Percentiles rank a stretch among this genome's conserved stretches.
Conservation (phyloP, 2,329 filamentous ascomycete species). For the Ophiosphaerella korrae region DNA sequence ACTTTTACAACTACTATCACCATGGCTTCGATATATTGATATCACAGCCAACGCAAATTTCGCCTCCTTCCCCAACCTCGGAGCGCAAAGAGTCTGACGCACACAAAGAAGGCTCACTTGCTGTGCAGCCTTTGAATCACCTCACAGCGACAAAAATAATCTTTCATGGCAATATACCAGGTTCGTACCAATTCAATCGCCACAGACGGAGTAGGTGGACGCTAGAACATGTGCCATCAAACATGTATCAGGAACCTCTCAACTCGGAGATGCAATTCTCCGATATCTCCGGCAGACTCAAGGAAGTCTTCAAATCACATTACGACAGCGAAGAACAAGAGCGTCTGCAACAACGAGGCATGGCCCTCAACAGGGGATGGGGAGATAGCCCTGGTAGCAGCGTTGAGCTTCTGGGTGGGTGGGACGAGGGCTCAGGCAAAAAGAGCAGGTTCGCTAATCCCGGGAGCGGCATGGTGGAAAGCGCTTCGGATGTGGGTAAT, state of each 20-base stretch:
- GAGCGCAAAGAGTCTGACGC: conserved; percentile 53
- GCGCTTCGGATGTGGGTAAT: conserved; percentile 63
- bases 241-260: conserved; percentile 54
- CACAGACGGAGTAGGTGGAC: conserved; percentile 90
- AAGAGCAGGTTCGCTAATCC: conserved; percentile 42
- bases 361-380: conserved; percentile 91
- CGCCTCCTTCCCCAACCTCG: conserved; percentile 59
- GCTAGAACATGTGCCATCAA: conserved; percentile 58
- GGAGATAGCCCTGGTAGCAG: conserved; percentile 90
- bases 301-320: conserved; percentile 70
- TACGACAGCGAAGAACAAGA: conserved; percentile 64
- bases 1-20: conserved; percentile 96
- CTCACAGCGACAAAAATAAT: conserved; percentile 91
- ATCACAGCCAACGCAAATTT: conserved; percentile 68
- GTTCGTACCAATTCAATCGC: conserved; percentile 95
- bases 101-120: conserved; percentile 30
- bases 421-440: conserved; percentile 69
- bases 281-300: conserved; percentile 68
- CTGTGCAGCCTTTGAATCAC: conserved; percentile 58
- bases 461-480: conserved; percentile 47
- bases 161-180: conserved; percentile 91
- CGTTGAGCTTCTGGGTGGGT: conserved; percentile 66
- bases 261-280: conserved; percentile 72
- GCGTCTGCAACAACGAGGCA: conserved; percentile 61
- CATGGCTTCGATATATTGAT: conserved; percentile 92